Conservation (phyloP, 805 yeast species). For the Torulaspora delbrueckii region DNA sequence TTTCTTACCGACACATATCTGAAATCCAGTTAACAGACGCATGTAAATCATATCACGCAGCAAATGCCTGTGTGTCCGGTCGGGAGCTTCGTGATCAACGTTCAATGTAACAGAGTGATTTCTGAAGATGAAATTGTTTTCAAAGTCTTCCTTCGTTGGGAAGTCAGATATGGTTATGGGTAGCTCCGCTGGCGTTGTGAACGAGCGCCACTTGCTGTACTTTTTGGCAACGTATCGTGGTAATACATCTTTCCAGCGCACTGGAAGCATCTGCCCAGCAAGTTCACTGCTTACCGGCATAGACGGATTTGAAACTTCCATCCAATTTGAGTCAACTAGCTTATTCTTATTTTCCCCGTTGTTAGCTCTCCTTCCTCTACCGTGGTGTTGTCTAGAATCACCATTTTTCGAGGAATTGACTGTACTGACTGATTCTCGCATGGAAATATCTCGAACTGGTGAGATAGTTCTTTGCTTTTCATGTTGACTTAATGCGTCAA, state of each 20-base stretch:
- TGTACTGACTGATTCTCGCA: conserved; percentile 12
- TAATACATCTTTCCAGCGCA: conserved; percentile 89
- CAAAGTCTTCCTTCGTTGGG: conserved; percentile 65
- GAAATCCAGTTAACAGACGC: conserved; percentile 83
- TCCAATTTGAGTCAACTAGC: conserved; percentile 42
- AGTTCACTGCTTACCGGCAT: conserved; percentile 52
- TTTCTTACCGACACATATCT: conserved; percentile 70
- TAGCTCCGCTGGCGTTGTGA: conserved; percentile 88
- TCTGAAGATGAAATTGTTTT: conserved; percentile 68
- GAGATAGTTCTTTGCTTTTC: conserved; percentile 1
- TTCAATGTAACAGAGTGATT: conserved; percentile 74
- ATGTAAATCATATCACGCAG: conserved; percentile 83
- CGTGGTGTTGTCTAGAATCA: conserved; percentile 1
- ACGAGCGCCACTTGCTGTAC: conserved; percentile 85
- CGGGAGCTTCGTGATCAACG: conserved; percentile 45
- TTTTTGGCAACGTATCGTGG: conserved; percentile 64
- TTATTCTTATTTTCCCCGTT: neutral
- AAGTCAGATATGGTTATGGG: conserved; percentile 78
- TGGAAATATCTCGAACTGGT: conserved; percentile 7
- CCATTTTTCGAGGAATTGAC: conserved; percentile 12
- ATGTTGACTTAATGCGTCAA: conserved; percentile 4
- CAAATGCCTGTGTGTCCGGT: conserved; percentile 53
- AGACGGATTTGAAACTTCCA: conserved; percentile 72
- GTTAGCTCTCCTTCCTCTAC: conserved; percentile 3
- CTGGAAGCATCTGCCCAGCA: conserved; percentile 55